phyloP scores from a whole-genome alignment of 2,329 filamentous ascomycete genomes.

The Scedosporium dehoogii region DNA sequence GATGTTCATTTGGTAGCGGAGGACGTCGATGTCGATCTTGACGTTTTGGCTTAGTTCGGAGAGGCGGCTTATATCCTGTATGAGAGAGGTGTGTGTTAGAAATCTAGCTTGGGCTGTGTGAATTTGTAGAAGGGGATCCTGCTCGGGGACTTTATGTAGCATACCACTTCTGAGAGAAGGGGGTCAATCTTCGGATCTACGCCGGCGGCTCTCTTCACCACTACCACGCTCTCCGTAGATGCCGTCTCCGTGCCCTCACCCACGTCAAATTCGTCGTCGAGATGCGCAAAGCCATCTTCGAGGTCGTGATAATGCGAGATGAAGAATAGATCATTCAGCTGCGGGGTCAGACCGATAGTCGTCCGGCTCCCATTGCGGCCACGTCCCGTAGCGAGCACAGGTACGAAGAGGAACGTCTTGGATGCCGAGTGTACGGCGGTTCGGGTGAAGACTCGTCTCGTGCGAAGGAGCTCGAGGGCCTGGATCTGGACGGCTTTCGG shows the following conservation, averaged over 20 bases:
- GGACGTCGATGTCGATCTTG: conserved; percentile 63
- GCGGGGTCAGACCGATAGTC: conserved; percentile 37
- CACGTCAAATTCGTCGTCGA: conserved; percentile 50
- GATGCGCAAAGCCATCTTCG: conserved; percentile 61
- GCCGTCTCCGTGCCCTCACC: conserved; percentile 21
- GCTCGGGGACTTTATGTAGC: conserved; percentile 9
- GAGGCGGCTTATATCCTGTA: conserved; percentile 48
- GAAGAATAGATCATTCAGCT: conserved; percentile 75
- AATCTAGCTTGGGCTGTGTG: background rate
- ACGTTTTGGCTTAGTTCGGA: conserved; percentile 47
- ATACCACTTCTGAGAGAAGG: conserved; percentile 33
- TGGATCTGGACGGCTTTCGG: conserved; percentile 75
- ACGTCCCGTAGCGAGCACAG: conserved; percentile 47
- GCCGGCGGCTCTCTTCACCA: conserved; percentile 23
- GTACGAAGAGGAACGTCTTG: conserved; percentile 69
- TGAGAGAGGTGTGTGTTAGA: conserved; percentile 9
- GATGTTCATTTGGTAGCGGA: conserved; percentile 80
- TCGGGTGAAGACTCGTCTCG: conserved; percentile 65
- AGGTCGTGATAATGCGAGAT: conserved; percentile 77
- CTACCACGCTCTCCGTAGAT: conserved; percentile 32
- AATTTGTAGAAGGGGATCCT: background rate
- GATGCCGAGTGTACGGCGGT: conserved; percentile 66
- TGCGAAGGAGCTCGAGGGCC: conserved; percentile 66
- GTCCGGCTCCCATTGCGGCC: conserved; percentile 22
- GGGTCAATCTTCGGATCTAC: conserved; percentile 16